phyloP scores from a whole-genome alignment of 2,329 filamentous ascomycete genomes.

The Colletotrichum camelliae region DNA sequence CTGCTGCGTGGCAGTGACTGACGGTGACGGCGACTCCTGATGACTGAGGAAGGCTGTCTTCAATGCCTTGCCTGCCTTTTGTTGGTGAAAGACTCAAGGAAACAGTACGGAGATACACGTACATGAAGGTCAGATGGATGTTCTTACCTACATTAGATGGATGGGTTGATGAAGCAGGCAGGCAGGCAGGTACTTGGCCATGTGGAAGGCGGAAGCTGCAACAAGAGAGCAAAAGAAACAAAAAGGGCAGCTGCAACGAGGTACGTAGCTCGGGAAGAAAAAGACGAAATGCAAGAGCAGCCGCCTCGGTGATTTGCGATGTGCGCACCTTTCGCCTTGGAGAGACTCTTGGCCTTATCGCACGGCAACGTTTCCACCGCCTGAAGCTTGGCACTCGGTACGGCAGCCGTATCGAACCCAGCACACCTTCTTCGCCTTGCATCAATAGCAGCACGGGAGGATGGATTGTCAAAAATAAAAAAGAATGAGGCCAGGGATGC shows the following conservation, averaged over 20 bases:
- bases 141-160: background rate
- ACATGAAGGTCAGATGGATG: background rate
- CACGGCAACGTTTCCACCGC: constrained; percentile 8
- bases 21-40: background rate
- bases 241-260: background rate
- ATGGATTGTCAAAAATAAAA: background rate
- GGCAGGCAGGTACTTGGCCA: background rate
- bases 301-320: background rate
- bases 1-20: background rate
- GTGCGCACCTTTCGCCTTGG: background rate
- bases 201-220: background rate
- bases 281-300: background rate
- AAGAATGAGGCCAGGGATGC: background rate
- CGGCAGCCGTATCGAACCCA: background rate
- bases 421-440: background rate
- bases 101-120: background rate
- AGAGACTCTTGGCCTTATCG: constrained; percentile 3
- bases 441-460: background rate
- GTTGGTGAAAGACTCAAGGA: background rate
- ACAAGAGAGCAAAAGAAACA: background rate
- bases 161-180: background rate
- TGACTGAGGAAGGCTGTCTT: background rate
- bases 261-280: background rate
- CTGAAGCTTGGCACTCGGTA: constrained; percentile 4
- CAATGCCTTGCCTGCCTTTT: background rate